Base-by-base conservation (phyloP, 257 asterid species). In the Linderniella brevidens region DNA sequence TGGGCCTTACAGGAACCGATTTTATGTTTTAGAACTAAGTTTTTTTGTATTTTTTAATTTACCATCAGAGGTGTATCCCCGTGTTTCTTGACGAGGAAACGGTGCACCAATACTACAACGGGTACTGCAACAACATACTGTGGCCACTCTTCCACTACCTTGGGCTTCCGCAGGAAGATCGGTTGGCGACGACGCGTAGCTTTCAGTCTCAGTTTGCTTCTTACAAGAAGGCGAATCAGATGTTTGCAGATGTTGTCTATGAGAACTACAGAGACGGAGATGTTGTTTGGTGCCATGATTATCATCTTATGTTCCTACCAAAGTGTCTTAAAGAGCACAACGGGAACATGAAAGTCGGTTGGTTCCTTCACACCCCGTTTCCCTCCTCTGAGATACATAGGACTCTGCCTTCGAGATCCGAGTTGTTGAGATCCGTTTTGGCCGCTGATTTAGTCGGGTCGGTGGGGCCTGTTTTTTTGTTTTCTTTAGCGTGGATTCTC, bases 131-230 rank as follows among this genome's bases (percentile, higher is more conserved):
- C 73, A 84, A 84, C 71, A 80, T 84, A 73, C 65, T 84, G 43
- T 84, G 93, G 95, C 93, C 95, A 15, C 92, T 80, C 53, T 84
- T 84, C 71, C 95, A 84, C 65, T 84, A 84, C 64, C 92, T 84
- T 4, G 92, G 93, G 48, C 86, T 84, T 57, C 95, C 95, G 9
- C 93, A 80, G 54, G 93, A 84, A 58, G 95, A 84, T 54, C 86
- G 87, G 37, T 86, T 84, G 13, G 95, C 95, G n/a, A 80, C 95
- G 45, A 84, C 95, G 1, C 80, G 87, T 17, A 80, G 93, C 53
- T 84, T 84, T 64, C 95, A 80, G 67, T 84, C 93, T 41, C 95
- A 84, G 53, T 80, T 84, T 55, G 73, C 90, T 19, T 86, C 95
- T 13, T 84, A 84, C 56, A 80, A 77, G 74, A 63, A 77, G 67